Evolutionary conservation across 805 yeast genomes (phyloP), one percentile per base, ranked within the genome.

Genomic region (Wickerhamomyces hampshirensis): DNA sequence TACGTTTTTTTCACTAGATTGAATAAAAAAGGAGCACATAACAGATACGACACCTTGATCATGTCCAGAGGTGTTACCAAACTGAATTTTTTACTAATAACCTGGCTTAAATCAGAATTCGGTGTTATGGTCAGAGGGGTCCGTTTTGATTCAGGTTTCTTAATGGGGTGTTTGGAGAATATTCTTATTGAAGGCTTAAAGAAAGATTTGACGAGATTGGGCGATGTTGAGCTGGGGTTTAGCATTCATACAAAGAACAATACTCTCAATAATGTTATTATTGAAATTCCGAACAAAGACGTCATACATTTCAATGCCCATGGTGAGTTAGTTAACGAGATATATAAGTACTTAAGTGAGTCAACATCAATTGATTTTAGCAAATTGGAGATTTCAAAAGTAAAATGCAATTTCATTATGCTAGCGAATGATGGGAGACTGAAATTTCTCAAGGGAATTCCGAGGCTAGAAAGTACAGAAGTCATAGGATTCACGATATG

Each of bases 311-410:
- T 63, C 3, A 34, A 30, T 2, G 18, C 33, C 3, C 17, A 31
- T 8, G 48, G 28, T 5, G 29, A 32, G 7, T 29, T 60, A 18
- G 36, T 55, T n/a, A 30, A 34, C 4, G 41, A 37, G 26, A 11
- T 50, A 34, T 24, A 41, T 47, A 23, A 53, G 42, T 31, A 56
- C 13, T 31, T 55, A 24, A 39, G 50, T 12, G 40, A 47, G 3
- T 44, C 33, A 24, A 62, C 67, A 0, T 59, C 66, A 2, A 49
- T 63, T 9, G 39, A 42, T 28, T 43, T 56, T 30, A 37, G 38
- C 4, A 50, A 51, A 26, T 37, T 63, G 13, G 35, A 40, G 5
- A 28, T 53, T 2, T 19, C 47, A 4, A 42, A 34, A 31, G 30
- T 53, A 28, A 41, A 39, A 16, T 50, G 55, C 18, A 41, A 40